phyloP scores from a whole-genome alignment of 306 rosid genomes.

The Herpetospermum pedunculosum region DNA sequence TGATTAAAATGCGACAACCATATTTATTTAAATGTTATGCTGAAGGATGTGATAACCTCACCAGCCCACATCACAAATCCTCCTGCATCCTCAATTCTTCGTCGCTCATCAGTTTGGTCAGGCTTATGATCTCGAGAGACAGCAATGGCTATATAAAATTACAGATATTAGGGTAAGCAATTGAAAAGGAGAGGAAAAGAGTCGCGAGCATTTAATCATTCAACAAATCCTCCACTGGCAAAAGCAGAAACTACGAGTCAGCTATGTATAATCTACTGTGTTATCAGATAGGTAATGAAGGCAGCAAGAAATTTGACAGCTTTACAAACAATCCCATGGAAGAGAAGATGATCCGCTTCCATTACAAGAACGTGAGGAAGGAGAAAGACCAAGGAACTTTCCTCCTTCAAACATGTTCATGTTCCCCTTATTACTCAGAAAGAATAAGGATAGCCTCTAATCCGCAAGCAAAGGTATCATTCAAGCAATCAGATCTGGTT shows the following conservation, averaged over 20 bases:
- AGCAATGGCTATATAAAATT: conserved; percentile 61
- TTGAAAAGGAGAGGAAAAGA: conserved; percentile 5
- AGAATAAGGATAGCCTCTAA: neutral
- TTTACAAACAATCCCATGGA: neutral
- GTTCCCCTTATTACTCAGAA: neutral
- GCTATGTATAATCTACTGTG: neutral
- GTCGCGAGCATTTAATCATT: neutral
- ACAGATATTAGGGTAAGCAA: conserved; percentile 2
- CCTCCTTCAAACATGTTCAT: neutral
- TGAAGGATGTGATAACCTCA: conserved; percentile 8
- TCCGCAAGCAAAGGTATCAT: neutral
- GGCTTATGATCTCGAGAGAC: conserved; percentile 98
- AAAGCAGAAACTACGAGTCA: neutral
- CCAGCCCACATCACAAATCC: conserved; percentile 99
- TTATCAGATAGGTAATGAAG: neutral
- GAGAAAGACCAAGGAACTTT: neutral
- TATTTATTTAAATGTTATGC: neutral
- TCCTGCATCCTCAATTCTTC: conserved; percentile 86
- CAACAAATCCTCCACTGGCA: neutral
- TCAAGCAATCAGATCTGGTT: neutral
- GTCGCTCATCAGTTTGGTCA: conserved; percentile 95
- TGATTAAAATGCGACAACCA: neutral
- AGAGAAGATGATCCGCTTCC: neutral
- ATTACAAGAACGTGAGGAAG: neutral
- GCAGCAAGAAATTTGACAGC: neutral